Conservation (phyloP, 202 grass and related monocot genomes). For the Saccharum hybrid region DNA sequence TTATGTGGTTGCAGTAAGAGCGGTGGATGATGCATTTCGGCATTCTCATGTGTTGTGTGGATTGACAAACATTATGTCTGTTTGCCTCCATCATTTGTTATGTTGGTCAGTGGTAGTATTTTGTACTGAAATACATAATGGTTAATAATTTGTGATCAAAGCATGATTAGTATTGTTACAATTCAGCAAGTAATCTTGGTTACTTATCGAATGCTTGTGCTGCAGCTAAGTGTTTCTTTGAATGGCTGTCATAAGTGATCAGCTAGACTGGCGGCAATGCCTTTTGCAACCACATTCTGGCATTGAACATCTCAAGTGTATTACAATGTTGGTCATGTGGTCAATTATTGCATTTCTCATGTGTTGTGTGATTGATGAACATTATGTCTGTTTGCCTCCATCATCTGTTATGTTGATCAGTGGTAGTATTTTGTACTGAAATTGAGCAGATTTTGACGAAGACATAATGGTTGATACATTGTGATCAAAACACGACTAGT, state of each 20-base stretch:
- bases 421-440: background rate
- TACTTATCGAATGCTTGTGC: background rate
- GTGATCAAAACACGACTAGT: background rate
- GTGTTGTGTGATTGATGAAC: background rate
- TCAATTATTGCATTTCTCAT: background rate
- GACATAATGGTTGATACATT: background rate
- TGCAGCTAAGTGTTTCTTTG: background rate
- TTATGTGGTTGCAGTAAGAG: background rate
- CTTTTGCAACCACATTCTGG: background rate
- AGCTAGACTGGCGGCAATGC: background rate
- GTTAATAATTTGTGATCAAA: background rate
- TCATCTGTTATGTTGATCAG: background rate
- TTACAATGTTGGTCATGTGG: background rate
- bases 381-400: background rate
- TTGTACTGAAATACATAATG: background rate
- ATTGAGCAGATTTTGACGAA: background rate
- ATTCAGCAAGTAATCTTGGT: background rate
- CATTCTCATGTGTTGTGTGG: background rate
- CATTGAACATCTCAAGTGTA: background rate
- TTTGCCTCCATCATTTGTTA: background rate
- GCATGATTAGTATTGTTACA: background rate
- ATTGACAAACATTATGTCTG: background rate
- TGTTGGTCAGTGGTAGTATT: background rate
- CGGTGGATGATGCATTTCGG: background rate
- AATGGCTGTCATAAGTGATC: background rate